Evolutionary conservation across 192 early-diverging fungal genomes (phyloP).

Genomic region (Coemansia biformis): DNA sequence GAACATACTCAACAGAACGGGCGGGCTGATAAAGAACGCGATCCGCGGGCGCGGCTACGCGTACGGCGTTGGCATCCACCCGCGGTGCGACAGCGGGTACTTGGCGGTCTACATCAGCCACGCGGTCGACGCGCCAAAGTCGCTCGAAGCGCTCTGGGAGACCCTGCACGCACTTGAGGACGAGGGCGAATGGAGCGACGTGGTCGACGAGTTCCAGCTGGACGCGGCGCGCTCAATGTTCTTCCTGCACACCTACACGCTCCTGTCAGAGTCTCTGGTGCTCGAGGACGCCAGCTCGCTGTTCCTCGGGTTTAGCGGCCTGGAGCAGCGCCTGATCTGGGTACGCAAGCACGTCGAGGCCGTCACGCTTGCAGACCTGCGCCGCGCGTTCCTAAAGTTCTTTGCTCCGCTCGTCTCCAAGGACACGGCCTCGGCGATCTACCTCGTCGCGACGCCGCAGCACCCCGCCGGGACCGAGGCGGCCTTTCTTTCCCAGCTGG

Average conservation of each 20-base stretch:
- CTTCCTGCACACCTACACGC: conserved; percentile 19
- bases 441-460: conserved; percentile 35
- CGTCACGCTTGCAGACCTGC: conserved; percentile 25
- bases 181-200: conserved; percentile 28
- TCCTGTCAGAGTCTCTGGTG: conserved; percentile 12
- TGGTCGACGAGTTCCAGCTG: conserved; percentile 38
- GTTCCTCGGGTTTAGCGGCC: conserved; percentile 24
- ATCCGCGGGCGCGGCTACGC: conserved; percentile 75
- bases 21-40: conserved; percentile 77
- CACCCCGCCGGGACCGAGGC: conserved; percentile 5
- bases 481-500: conserved; percentile 14
- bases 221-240: conserved; percentile 30
- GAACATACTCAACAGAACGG: conserved; percentile 65
- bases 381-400: conserved; percentile 23
- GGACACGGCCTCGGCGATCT: conserved; percentile 14
- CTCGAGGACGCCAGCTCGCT: conserved; percentile 26
- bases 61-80: conserved; percentile 56
- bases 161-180: conserved; percentile 14
- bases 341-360: conserved; percentile 30
- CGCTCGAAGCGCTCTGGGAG: conserved; percentile 38
- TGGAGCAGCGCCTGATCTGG: conserved; percentile 39
- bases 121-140: conserved; percentile 36
- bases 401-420: conserved; percentile 30
- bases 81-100: conserved; percentile 16
- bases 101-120: conserved; percentile 47